phyloP scores from a whole-genome alignment of 2,329 filamentous ascomycete genomes.

The Xylaria hypoxylon region DNA sequence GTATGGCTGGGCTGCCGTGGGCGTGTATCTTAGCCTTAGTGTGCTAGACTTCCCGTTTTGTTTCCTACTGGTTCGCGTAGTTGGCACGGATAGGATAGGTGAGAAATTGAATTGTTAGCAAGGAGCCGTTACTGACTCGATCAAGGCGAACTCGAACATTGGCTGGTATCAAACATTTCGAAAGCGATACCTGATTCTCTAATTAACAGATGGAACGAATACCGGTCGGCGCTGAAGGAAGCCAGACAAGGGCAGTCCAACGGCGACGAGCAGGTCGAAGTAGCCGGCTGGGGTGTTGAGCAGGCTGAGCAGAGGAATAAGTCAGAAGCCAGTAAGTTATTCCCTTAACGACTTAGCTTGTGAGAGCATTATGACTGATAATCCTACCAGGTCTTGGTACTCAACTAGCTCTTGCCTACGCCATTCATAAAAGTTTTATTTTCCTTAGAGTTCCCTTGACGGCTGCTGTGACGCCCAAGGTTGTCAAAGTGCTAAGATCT shows the following conservation, averaged over 20 bases:
- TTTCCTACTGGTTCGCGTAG: slow-evolving; percentile 84
- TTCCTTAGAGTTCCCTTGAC: slow-evolving; percentile 95
- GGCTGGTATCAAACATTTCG: slow-evolving; percentile 70
- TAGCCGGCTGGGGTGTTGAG: slow-evolving; percentile 70
- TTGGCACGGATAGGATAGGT: slow-evolving; percentile 90
- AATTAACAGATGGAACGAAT: slow-evolving; percentile 64
- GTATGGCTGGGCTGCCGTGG: slow-evolving; percentile 93
- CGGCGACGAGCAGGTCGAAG: slow-evolving; percentile 61
- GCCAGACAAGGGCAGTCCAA: slow-evolving; percentile 58
- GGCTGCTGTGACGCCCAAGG: slow-evolving; percentile 89
- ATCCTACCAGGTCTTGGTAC: slow-evolving; percentile 70
- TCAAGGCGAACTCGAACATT: slow-evolving; percentile 73
- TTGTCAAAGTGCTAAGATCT: slow-evolving; percentile 86
- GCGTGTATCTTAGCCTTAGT: slow-evolving; percentile 87
- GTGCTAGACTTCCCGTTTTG: slow-evolving; percentile 95
- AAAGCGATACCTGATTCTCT: slow-evolving; percentile 70
- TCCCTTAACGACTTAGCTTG: background rate
- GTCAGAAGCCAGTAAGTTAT: slow-evolving; percentile 78
- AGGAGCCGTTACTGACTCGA: slow-evolving; percentile 30
- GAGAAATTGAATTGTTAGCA: slow-evolving; percentile 49
- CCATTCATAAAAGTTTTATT: slow-evolving; percentile 97
- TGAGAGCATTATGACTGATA: slow-evolving; percentile 31
- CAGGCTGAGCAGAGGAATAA: slow-evolving; percentile 71
- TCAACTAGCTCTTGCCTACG: slow-evolving; percentile 92
- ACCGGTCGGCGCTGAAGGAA: slow-evolving; percentile 60